Conservation (phyloP, 2,329 filamentous ascomycete species). For the Cercospora sesami region DNA sequence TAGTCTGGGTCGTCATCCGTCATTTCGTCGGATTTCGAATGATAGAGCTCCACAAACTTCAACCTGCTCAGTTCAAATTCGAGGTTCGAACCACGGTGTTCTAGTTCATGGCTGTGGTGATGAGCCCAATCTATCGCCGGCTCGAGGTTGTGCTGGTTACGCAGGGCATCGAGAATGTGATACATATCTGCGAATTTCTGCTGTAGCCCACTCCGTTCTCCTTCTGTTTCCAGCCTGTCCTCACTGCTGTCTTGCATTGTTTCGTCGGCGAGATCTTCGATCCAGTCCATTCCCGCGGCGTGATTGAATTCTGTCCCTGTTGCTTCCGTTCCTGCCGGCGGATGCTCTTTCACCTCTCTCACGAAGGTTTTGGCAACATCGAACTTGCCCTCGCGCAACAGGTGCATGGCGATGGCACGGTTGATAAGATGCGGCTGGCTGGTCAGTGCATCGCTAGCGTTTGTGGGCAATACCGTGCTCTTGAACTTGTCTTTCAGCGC, state of each 20-base stretch:
- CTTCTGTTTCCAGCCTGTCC: conserved; percentile 21
- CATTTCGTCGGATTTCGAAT: conserved; percentile 38
- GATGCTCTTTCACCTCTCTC: conserved; percentile 53
- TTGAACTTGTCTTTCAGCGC: conserved; percentile 78
- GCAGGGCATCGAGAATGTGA: conserved; percentile 76
- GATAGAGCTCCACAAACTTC: conserved; percentile 86
- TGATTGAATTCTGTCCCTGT: conserved; percentile 16
- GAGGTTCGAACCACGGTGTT: conserved; percentile 82
- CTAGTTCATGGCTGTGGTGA: conserved; percentile 67
- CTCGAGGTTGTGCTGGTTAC: conserved; percentile 66
- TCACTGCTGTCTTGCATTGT: conserved; percentile 24
- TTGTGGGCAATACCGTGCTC: conserved; percentile 68
- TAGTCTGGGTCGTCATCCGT: conserved; percentile 49
- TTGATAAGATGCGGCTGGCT: conserved; percentile 78
- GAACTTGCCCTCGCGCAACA: conserved; percentile 92
- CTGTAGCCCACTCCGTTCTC: conserved; percentile 57
- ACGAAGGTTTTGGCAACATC: conserved; percentile 83
- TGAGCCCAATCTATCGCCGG: conserved; percentile 88
- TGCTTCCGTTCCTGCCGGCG: conserved; percentile 3
- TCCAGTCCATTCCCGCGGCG: conserved; percentile 25
- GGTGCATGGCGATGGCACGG: conserved; percentile 92
- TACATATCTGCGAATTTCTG: conserved; percentile 88
- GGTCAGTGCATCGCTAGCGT: conserved; percentile 76
- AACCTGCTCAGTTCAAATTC: conserved; percentile 92
- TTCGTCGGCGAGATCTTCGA: conserved; percentile 28